phyloP scores from a whole-genome alignment of 2,329 filamentous ascomycete species.

The Xylaria sp. region DNA sequence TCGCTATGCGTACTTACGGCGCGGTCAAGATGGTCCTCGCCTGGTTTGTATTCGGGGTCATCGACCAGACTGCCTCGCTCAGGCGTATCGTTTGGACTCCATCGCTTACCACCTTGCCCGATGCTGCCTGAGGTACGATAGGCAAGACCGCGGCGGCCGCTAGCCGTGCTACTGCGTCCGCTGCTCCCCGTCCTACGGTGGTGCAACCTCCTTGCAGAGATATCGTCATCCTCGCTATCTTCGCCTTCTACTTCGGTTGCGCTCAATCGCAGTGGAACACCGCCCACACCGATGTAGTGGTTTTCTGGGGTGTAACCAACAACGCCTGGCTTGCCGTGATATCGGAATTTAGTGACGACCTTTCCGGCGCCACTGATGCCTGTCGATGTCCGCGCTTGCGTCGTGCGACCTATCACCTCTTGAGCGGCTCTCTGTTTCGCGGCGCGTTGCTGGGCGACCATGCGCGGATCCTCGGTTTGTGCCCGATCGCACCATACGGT shows the following conservation, averaged over 20 bases:
- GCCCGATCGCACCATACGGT: constrained; percentile 98
- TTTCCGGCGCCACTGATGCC: constrained; percentile 70
- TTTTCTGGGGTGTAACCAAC: constrained; percentile 81
- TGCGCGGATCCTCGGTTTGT: constrained; percentile 88
- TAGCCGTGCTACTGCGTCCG: constrained; percentile 74
- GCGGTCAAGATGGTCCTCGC: constrained; percentile 47
- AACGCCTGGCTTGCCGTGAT: constrained; percentile 83
- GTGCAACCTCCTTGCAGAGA: constrained; percentile 61
- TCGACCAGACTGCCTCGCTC: constrained; percentile 66
- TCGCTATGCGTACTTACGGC: constrained; percentile 65
- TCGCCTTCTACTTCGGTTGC: constrained; percentile 95
- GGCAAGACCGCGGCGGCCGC: constrained; percentile 60
- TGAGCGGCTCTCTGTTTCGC: constrained; percentile 88
- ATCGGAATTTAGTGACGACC: constrained; percentile 87
- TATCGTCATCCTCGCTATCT: constrained; percentile 80
- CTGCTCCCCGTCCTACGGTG: constrained; percentile 81
- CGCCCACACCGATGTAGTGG: constrained; percentile 79
- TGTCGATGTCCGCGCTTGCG: constrained; percentile 68
- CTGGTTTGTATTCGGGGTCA: constrained; percentile 50
- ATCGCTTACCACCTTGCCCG: constrained; percentile 56
- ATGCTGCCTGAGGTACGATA: constrained; percentile 65
- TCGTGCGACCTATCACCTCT: constrained; percentile 77
- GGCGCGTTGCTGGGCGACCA: constrained; percentile 83
- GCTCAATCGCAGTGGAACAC: constrained; percentile 89
- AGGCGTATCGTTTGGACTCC: constrained; percentile 67